Percentiles rank a stretch among this genome's conserved stretches.
Evolutionary conservation across 805 yeast species (phyloP).

Genomic region (Starmerella floris): DNA sequence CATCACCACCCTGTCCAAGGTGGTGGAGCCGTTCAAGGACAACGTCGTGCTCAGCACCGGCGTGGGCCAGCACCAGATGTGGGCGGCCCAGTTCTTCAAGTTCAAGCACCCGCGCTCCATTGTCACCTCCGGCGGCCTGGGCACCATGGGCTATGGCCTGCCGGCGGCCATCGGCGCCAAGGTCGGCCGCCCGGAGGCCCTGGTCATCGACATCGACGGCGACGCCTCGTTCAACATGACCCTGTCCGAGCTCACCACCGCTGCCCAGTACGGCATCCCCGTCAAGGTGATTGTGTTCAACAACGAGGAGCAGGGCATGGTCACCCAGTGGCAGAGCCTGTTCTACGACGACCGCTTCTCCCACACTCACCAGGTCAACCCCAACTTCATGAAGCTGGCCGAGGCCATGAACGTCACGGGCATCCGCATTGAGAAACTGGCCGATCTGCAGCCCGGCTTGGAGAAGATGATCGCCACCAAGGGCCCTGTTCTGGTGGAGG

Average conservation of each 20-base stretch:
- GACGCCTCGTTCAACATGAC: conserved; percentile 99
- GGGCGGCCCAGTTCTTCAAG: conserved; percentile 97
- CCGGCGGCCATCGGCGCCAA: conserved; percentile 99
- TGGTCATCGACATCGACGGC: conserved; percentile 94
- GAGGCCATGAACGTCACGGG: conserved; percentile 90
- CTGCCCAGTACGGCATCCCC: conserved; percentile 86
- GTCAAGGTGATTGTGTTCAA: conserved; percentile 79
- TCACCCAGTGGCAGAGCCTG: conserved; percentile 96
- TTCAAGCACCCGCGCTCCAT: conserved; percentile 88
- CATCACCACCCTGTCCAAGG: conserved; percentile 59
- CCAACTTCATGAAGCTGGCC: conserved; percentile 83
- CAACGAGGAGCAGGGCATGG: conserved; percentile 99
- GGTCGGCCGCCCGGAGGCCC: conserved; percentile 85
- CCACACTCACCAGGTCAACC: conserved; percentile 95
- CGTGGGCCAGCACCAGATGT: conserved; percentile 99
- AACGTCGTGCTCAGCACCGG: conserved; percentile 90
- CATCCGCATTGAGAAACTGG: conserved; percentile 56
- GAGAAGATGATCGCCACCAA: conserved; percentile 57
- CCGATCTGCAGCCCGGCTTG: conserved; percentile 45
- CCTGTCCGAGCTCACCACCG: conserved; percentile 78
- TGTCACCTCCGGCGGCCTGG: conserved; percentile 97
- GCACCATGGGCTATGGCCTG: conserved; percentile 96
- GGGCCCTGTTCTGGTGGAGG: conserved; percentile 87
- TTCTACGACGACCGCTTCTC: conserved; percentile 94
- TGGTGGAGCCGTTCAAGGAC: conserved; percentile 48